Base-by-base conservation (phyloP, 2,329 filamentous ascomycete genomes). In the Mycogone perniciosa region DNA sequence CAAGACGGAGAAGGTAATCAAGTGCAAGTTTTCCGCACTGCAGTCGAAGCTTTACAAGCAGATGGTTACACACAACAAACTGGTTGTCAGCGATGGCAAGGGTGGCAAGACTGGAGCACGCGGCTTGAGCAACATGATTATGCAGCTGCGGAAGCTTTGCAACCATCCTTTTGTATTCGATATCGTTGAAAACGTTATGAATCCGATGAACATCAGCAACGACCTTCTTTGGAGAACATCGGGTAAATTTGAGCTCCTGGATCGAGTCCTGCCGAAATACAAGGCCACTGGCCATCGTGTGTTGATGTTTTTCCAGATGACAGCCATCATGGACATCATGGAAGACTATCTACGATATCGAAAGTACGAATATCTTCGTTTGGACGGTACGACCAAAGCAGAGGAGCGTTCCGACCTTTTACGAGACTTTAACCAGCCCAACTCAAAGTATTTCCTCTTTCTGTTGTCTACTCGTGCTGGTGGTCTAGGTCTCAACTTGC, bases 271-370 rank as follows among this genome's bases (percentile, higher is more conserved):
- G 56, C 93, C 93, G 43, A 99, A 99, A 71, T 97, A 99, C 70
- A 82, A 88, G 60, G 84, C 80, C 3, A 91, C 89, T 1, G 89
- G 89, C 11, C 93, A 99, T 81, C 87, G 93, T 70, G 90, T 97
- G 30, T 77, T 99, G 67, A 97, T 99, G 88, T 99, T 99, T 80
- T 99, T 99, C 79, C 93, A 99, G 69, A 99, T 99, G 93, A 99
- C 93, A 4, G 91, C 95, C 55, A 99, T 99, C 66, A 99, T 99
- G 93, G 96, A 99, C 71, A 99, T 99, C 64, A 97, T 99, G 93
- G 93, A 99, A 62, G 93, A 99, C 67, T 99, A 95, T 67, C 72
- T 99, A 56, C 86, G 92, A 4, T 86, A 89, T 63, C 82, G 89
- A 57, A 86, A 85, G 43, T 77, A 96, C 59, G 79, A 87, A 63